Evolutionary conservation across 2,329 filamentous ascomycete species (phyloP).

Genomic region (Ambrosiella xylebori): DNA sequence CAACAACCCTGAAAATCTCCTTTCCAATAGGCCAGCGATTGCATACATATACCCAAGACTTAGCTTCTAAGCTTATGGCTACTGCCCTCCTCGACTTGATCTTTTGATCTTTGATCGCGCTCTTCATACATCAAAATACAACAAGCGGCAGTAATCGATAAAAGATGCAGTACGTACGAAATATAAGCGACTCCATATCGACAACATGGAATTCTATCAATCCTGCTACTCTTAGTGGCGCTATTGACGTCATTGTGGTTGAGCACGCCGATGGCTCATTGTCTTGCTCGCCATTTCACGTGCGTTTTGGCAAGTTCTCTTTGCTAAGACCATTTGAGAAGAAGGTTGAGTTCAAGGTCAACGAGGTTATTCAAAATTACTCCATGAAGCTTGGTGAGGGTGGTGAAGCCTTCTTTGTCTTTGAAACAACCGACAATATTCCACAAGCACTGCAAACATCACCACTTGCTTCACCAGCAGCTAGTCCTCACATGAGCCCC

Average conservation of each 20-base stretch:
- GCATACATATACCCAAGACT: not conserved
- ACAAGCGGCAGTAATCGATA: too few relatives aligned
- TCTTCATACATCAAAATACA: too few relatives aligned
- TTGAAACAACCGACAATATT: constrained; percentile 82
- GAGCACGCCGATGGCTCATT: constrained; percentile 84
- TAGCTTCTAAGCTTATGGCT: not conserved
- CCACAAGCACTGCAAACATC: constrained; percentile 91
- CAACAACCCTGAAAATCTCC: not conserved
- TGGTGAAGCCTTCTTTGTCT: constrained; percentile 96
- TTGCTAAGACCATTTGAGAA: constrained; percentile 89
- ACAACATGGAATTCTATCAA: constrained; percentile 99
- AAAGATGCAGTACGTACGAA: constrained; percentile 93
- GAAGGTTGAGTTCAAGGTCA: constrained; percentile 96
- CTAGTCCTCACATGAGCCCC: constrained; percentile 52
- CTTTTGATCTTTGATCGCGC: too few relatives aligned
- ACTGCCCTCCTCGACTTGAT: not conserved
- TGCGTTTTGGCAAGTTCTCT: constrained; percentile 97
- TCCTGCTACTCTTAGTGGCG: constrained; percentile 86
- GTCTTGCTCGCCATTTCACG: constrained; percentile 91
- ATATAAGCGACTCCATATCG: constrained; percentile 85
- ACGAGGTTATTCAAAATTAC: constrained; percentile 78
- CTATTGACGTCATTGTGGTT: constrained; percentile 97
- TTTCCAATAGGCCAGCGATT: not conserved
- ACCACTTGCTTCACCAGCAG: constrained; percentile 75
- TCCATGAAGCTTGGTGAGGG: constrained; percentile 97